phyloP scores from a whole-genome alignment of 2,329 filamentous ascomycete genomes.

The Knufia fluminis region DNA sequence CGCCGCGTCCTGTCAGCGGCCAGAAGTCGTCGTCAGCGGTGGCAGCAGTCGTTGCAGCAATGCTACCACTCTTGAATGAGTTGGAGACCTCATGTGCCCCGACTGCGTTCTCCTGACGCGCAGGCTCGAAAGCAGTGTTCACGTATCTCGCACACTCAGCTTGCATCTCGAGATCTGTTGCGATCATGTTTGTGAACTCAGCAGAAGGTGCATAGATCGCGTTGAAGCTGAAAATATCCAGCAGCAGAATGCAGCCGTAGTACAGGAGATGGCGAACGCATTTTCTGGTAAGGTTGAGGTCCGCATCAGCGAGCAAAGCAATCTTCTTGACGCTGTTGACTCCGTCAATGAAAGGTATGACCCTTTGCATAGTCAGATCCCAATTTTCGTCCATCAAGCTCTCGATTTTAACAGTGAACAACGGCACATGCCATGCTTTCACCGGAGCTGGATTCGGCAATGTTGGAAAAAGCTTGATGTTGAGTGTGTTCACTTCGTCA shows the following conservation, averaged over 20 bases:
- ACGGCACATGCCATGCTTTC: slow-evolving; percentile 81
- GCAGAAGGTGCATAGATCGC: slow-evolving; percentile 80
- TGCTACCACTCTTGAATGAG: slow-evolving; percentile 16
- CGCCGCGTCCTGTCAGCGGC: slow-evolving; percentile 31
- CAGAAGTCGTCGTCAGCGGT: slow-evolving; percentile 29
- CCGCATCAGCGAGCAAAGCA: slow-evolving; percentile 73
- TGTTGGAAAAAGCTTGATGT: slow-evolving; percentile 88
- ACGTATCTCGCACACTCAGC: slow-evolving; percentile 86
- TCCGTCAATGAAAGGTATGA: slow-evolving; percentile 81
- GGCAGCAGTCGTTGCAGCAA: slow-evolving; percentile 16
- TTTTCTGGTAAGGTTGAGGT: slow-evolving; percentile 74
- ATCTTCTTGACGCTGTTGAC: slow-evolving; percentile 84
- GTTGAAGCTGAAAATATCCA: slow-evolving; percentile 91
- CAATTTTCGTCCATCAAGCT: slow-evolving; percentile 46
- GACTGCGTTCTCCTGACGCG: slow-evolving; percentile 20
- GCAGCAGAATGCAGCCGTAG: slow-evolving; percentile 79
- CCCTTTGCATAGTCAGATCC: slow-evolving; percentile 47
- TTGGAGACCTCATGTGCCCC: slow-evolving; percentile 8
- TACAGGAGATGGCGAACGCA: slow-evolving; percentile 84
- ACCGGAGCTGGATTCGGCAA: slow-evolving; percentile 68
- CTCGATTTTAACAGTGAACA: slow-evolving; percentile 53
- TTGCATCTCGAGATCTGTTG: slow-evolving; percentile 66
- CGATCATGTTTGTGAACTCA: slow-evolving; percentile 64
- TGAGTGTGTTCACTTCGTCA: slow-evolving; percentile 91
- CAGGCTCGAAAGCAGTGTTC: slow-evolving; percentile 42